phyloP scores from a whole-genome alignment of 1,284 basidiomycete species.

The Puccinia novopanici region DNA sequence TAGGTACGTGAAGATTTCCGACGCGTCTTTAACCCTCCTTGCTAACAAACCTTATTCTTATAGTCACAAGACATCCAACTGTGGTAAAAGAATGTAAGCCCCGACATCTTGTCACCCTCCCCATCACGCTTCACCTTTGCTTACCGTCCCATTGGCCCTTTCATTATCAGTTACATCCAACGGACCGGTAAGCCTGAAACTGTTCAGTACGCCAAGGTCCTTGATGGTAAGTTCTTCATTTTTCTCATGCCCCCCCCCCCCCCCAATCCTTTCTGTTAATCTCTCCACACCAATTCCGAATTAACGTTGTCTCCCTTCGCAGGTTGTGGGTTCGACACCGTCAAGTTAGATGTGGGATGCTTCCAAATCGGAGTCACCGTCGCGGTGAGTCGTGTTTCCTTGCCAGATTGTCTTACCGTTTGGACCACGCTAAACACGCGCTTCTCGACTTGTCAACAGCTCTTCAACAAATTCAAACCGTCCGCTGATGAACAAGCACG shows the following conservation, averaged over 20 bases:
- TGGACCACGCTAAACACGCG: too few species aligned
- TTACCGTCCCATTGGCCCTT: too few species aligned
- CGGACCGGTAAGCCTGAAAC: slow-evolving; percentile 23
- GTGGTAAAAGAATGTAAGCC: slow-evolving; percentile 38
- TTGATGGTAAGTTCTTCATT: slow-evolving; percentile 15
- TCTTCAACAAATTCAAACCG: slow-evolving; percentile 15
- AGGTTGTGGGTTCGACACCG: slow-evolving; percentile 32
- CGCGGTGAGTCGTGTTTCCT: not conserved
- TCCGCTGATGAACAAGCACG: not conserved
- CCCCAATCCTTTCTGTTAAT: not conserved
- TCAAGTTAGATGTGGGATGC: slow-evolving; percentile 2
- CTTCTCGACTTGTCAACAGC: not conserved
- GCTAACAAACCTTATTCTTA: not conserved
- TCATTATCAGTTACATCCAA: slow-evolving; percentile 23
- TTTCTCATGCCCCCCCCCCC: not conserved
- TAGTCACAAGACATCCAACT: slow-evolving; percentile 25
- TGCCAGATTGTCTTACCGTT: not conserved
- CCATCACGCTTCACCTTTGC: not conserved
- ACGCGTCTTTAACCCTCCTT: not conserved
- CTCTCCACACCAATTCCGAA: not conserved
- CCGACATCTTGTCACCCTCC: too few species aligned
- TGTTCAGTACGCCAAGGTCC: slow-evolving; percentile 13
- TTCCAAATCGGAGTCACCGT: slow-evolving; percentile 25
- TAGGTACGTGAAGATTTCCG: not conserved
- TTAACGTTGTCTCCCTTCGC: not conserved